Conservation (phyloP, 139 green algal genomes). For the Limnomonas spitsbergensis region DNA sequence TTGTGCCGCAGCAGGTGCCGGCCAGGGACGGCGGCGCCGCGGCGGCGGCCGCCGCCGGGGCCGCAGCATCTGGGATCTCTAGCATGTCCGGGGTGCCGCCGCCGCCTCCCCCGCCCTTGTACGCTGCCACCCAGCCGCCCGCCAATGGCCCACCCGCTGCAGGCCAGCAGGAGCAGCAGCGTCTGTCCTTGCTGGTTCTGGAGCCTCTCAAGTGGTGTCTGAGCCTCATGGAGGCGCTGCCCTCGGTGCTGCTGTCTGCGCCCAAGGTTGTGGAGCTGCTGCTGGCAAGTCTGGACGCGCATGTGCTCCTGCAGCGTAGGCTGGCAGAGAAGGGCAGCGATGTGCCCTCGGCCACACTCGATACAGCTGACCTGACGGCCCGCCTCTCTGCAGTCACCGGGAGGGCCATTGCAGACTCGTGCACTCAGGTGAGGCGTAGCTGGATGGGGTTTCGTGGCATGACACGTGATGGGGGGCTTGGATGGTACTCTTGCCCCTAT, state of each 20-base stretch:
- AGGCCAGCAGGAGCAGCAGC: neutral
- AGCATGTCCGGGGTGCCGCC: neutral
- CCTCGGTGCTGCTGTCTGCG: neutral
- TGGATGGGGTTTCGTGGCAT: no score
- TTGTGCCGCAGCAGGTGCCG: neutral
- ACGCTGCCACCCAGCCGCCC: neutral
- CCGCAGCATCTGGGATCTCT: neutral
- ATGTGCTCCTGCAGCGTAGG: neutral
- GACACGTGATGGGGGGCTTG: no score
- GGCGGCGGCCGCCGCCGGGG: no score
- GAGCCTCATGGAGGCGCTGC: constrained; percentile 4
- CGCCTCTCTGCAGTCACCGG: neutral
- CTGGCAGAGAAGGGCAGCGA: neutral
- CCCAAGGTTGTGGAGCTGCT: neutral
- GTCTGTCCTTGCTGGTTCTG: neutral
- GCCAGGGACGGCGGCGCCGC: neutral
- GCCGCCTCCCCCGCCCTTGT: neutral
- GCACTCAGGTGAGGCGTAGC: neutral
- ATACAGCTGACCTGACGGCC: neutral
- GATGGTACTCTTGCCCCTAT: no score
- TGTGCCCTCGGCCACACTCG: neutral
- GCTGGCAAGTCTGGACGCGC: neutral
- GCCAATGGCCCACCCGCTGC: neutral
- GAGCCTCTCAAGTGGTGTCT: neutral
- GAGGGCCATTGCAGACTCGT: neutral